Base-by-base conservation (phyloP, 768 basidiomycete species). In the Suillus alpinus region DNA sequence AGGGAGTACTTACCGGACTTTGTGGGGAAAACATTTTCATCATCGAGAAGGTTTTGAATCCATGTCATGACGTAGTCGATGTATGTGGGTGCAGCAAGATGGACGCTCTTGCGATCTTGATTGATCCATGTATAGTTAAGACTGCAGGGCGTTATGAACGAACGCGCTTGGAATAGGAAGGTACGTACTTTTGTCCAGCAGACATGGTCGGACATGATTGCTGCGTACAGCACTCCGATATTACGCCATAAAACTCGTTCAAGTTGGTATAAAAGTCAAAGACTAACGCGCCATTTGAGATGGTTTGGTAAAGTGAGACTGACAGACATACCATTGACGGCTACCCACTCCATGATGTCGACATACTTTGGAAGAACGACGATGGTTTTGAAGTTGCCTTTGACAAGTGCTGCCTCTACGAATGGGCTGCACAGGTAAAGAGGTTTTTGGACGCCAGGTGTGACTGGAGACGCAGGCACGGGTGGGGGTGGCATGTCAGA, bases 61-160 rank as follows among this genome's bases (percentile, higher is more conserved):
- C 94, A 95, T 4, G 95, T 94, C 90, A 98, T 94, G 68, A 98
- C 96, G 64, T 93, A 96, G 79, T 98, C 96, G 68, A 98, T 94
- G 75, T 98, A 98, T 1, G 92, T 95, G 6, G 96, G 94, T 14
- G 96, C 96, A 1, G 96, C 88, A 0, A 98, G 81, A 64, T 89
- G 80, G 29, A 95, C 88, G 62, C 89, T 88, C 71, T 94, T 93
- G 61, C 94, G 91, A 69, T 88, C 91, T 67, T 93, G 90, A 69
- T 93, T 95, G 61, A 91, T 88, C 96, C 96, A 98, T 1, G 88
- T 88, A 76, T 97, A 98, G 74, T 92, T 95, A 70, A 97, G 78
- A 37, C 95, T 97, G 65, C 16, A 49, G 36, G 2, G 52, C 16
- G 29, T 12, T 2, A 12, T 31, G 12, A 37, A 57, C 9, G 16